These are phyloP conservation scores for Calonectria pauciramosa DNA, from an alignment of 2,329 filamentous ascomycete species.

Conservation along the genomic window DNA sequence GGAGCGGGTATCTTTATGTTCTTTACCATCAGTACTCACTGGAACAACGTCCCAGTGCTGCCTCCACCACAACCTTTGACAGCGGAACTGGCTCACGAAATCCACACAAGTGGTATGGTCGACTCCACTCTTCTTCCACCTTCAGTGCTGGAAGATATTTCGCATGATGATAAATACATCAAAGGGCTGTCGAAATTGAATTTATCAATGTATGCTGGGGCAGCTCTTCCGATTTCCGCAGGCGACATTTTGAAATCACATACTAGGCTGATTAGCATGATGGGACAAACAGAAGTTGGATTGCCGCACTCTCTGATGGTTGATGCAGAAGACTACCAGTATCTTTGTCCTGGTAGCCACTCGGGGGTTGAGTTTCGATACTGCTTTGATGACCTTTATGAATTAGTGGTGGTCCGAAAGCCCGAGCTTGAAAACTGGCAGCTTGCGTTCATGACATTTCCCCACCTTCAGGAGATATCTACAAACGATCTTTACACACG, in stretches of 20 bases:
- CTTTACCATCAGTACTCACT: not conserved
- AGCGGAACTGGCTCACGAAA: not conserved
- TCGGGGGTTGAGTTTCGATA: not conserved
- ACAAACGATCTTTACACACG: not conserved
- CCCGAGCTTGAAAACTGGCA: not conserved
- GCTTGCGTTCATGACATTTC: not conserved
- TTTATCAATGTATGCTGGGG: not conserved
- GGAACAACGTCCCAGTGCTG: not conserved
- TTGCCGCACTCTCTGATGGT: not conserved
- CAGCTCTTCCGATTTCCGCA: not conserved
- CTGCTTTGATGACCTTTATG: slow-evolving; percentile 1
- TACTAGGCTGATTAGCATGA: not conserved
- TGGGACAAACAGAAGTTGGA: not conserved
- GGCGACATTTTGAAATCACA: not conserved
- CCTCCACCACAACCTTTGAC: not conserved
- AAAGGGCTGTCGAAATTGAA: not conserved
- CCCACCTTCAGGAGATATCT: not conserved
- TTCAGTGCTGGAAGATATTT: not conserved
- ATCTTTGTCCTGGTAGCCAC: not conserved
- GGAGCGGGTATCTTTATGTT: not conserved
- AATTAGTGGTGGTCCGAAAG: not conserved
- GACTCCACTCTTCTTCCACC: not conserved
- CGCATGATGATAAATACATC: not conserved
- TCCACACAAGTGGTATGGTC: not conserved
- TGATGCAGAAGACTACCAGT: not conserved